Evolutionary conservation across 2,329 filamentous ascomycete genomes (phyloP).

Genomic region (Alternaria metachromatica): DNA sequence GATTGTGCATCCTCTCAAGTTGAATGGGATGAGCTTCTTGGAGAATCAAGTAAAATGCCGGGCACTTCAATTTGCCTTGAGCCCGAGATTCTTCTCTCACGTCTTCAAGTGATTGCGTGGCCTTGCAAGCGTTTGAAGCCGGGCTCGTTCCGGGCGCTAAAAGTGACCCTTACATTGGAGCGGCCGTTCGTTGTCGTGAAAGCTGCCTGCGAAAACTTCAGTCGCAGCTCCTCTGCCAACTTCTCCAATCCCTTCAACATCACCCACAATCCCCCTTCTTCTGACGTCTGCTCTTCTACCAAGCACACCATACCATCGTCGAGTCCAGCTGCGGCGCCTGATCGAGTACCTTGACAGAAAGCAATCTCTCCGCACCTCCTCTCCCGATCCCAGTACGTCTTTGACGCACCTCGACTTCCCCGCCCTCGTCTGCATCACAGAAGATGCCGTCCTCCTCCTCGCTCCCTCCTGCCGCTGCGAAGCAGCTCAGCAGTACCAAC

Average conservation of each 20-base stretch:
- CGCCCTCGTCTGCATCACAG: not conserved
- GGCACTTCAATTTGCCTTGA: not conserved
- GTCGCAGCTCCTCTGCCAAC: not conserved
- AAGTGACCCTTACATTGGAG: not conserved
- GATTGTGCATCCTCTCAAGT: not conserved
- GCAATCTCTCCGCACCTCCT: not conserved
- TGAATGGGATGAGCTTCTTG: not conserved
- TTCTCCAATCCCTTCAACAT: not conserved
- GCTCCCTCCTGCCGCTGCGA: not conserved
- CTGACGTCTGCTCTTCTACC: not conserved
- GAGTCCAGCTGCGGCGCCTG: not conserved
- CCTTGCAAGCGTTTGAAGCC: not conserved
- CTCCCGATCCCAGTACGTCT: not conserved
- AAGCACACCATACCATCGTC: not conserved
- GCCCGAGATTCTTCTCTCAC: not conserved
- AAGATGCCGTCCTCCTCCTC: not conserved
- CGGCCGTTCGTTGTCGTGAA: not conserved
- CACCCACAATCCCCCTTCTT: not conserved
- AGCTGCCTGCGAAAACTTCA: not conserved
- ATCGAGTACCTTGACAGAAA: not conserved
- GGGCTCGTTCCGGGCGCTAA: not conserved
- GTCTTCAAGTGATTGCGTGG: not conserved
- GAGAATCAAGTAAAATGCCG: not conserved
- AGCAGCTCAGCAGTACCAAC: not conserved
- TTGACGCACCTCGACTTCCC: not conserved